Evolutionary conservation across 2,329 filamentous ascomycete species (phyloP).

Genomic region (Microdochium bolleyi): DNA sequence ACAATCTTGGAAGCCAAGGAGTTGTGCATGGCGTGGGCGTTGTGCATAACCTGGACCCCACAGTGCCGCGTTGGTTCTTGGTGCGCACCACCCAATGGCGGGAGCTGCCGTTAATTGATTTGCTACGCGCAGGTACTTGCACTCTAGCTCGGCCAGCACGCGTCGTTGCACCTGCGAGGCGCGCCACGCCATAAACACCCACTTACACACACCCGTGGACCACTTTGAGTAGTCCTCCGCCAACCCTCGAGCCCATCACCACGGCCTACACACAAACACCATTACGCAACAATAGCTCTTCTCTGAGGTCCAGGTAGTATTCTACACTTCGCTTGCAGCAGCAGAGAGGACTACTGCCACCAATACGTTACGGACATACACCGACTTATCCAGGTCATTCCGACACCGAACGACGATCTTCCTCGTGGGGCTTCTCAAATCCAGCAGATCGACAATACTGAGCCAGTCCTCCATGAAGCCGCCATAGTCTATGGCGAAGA

Average conservation of each 20-base stretch:
- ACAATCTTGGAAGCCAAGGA: too few relatives aligned
- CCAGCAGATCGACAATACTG: not conserved
- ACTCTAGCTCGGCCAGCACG: not conserved
- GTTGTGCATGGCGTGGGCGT: too few relatives aligned
- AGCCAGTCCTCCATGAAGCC: constrained; percentile 20
- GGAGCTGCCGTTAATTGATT: not conserved
- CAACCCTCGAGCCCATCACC: not conserved
- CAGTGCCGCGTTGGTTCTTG: not conserved
- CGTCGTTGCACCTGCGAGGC: not conserved
- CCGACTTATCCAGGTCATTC: not conserved
- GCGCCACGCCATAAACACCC: constrained; percentile 1
- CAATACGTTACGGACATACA: not conserved
- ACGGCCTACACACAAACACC: not conserved
- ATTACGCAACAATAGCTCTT: not conserved
- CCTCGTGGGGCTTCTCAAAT: not conserved
- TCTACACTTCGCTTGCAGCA: not conserved
- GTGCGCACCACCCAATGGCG: not conserved
- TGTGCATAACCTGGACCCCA: not conserved
- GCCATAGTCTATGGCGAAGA: constrained; percentile 16
- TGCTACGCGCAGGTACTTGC: constrained; percentile 1
- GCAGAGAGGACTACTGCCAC: not conserved
- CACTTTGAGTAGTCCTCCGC: not conserved
- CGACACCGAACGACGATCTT: not conserved
- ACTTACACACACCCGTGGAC: not conserved
- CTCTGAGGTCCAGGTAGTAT: not conserved